Conservation (phyloP, 805 yeast species). For the Pichia sporocuriosa region DNA sequence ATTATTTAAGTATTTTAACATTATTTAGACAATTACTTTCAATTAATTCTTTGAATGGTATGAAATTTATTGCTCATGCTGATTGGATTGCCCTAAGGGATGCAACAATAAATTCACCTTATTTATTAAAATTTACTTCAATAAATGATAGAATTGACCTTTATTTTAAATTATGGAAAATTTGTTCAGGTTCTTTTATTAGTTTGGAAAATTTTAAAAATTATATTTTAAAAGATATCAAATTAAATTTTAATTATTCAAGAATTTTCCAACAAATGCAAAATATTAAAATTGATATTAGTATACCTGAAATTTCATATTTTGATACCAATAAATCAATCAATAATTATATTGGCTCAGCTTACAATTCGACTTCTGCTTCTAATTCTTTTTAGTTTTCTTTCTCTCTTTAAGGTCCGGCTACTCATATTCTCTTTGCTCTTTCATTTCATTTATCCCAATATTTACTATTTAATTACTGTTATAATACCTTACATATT, state of each 20-base stretch:
- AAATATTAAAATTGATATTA: constrained; percentile 32
- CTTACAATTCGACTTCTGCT: constrained; percentile 14
- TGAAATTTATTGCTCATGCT: constrained; percentile 66
- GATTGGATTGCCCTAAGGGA: constrained; percentile 82
- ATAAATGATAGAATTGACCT: constrained; percentile 42
- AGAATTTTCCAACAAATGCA: constrained; percentile 34
- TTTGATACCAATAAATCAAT: constrained; percentile 28
- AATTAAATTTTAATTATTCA: constrained; percentile 35
- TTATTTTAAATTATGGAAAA: constrained; percentile 48
- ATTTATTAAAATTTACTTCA: constrained; percentile 25
- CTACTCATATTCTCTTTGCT: too few species aligned
- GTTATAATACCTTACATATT: background rate
- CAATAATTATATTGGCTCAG: constrained; percentile 25
- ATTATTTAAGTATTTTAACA: constrained; percentile 45
- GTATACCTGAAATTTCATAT: constrained; percentile 35
- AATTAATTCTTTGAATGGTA: constrained; percentile 47
- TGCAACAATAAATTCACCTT: constrained; percentile 52
- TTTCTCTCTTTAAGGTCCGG: too few species aligned
- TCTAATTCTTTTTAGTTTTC: background rate
- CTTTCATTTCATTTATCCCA: too few species aligned
- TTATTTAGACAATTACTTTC: constrained; percentile 27
- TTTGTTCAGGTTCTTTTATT: constrained; percentile 42
- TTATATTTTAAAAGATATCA: constrained; percentile 38
- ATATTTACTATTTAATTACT: background rate
- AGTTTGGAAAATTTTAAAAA: constrained; percentile 41